Evolutionary conservation across 192 early-diverging fungal species (phyloP).

Genomic region (Geranomyces michiganensis): DNA sequence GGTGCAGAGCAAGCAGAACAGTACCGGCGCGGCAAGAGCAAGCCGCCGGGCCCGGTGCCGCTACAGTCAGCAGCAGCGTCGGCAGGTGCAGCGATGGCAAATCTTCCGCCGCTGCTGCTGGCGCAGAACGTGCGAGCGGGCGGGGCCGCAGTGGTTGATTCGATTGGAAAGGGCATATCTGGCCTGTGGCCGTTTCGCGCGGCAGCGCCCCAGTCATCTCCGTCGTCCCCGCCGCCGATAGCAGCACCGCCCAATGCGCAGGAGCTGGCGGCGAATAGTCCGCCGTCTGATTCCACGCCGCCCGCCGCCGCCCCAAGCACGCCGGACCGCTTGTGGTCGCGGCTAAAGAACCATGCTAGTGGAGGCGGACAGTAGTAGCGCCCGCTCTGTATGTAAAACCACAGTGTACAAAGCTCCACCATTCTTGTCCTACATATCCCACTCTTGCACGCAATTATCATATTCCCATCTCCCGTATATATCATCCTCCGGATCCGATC

Average conservation of each 20-base stretch:
- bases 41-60: background rate
- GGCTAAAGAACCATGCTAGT: background rate
- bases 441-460: no score
- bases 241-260: background rate
- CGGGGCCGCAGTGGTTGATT: background rate
- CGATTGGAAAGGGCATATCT: constrained; percentile 17
- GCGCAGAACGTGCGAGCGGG: constrained; percentile 2
- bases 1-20: background rate
- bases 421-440: no score
- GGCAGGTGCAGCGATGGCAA: no score
- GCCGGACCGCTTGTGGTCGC: constrained; percentile 1
- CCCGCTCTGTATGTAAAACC: no score
- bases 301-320: background rate
- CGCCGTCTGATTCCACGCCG: background rate
- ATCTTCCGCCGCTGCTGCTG: background rate
- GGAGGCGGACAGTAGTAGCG: no score
- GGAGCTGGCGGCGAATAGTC: background rate
- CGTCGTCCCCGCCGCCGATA: background rate
- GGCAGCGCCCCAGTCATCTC: no score
- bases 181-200: constrained; percentile 25
- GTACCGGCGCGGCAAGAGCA: background rate
- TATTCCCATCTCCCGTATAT: no score
- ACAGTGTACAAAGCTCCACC: no score
- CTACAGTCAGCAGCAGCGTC: background rate
- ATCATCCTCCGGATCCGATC: no score